Evolutionary conservation across 2,329 filamentous ascomycete genomes (phyloP), one percentile per base, ranked within the genome.

Genomic region (Calonectria montana): DNA sequence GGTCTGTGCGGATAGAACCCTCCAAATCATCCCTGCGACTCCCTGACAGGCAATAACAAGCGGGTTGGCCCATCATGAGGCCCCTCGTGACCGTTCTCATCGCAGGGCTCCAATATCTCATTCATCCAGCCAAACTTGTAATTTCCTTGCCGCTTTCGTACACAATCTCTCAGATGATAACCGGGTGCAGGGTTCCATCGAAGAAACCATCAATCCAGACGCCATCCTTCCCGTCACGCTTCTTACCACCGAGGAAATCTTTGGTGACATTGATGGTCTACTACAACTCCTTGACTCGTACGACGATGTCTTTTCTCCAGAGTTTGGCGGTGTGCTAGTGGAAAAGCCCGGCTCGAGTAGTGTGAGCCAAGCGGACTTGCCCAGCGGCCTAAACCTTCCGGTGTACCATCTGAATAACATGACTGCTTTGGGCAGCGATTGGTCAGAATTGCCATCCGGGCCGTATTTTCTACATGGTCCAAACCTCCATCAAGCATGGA

Each of bases 391-490:
- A 4, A n/a, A 57, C 37, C 73, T 50, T 35, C 62, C 72, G 10
- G 27, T 79, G 43, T 78, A 82, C 27, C 76, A 78, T 13, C 66
- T 79, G n/a, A 72, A 72, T 9, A 53, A 70, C 31, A 61, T 76
- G 21, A 69, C 66, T 23, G 70, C 73, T 5, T 15, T 80, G 0
- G 69, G 69, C 16, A 69, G 71, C 3, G 67, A 74, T 15, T 72
- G 82, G 37, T 72, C 75, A 0, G 69, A 80, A 9, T 67, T 86
- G 25, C 83, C 84, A 0, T 84, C 84, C 1, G 84, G 84, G 0
- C 84, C 84, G 3, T 86, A 86, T 67, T 84, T 86, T 27, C 75
- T 86, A 1, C 81, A 84, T 47, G 84, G 84, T 0, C 83, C 83
- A 2, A 84, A 85, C 13, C 74, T 86, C 1, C 81, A 86, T 41